Conservation (phyloP, 2,329 filamentous ascomycete genomes). For the Colletotrichum sp. region DNA sequence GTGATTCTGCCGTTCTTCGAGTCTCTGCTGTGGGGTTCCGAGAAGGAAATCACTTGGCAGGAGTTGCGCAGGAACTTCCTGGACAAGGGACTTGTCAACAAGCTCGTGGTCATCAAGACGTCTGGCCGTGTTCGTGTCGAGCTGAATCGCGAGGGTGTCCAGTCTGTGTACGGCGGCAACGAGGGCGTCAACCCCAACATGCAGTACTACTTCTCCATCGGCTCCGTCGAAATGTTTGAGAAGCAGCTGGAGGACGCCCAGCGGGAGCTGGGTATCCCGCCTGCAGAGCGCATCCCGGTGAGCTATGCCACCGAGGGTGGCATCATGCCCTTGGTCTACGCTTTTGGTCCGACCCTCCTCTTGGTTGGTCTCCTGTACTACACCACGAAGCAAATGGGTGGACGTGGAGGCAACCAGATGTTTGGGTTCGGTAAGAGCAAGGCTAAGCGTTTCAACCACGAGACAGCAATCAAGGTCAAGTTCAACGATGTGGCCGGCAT, state of each 20-base stretch:
- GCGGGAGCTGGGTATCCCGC: slow-evolving; percentile 83
- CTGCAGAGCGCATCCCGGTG: slow-evolving; percentile 89
- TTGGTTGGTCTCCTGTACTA: slow-evolving; percentile 85
- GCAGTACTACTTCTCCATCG: slow-evolving; percentile 93
- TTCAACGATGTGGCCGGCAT: slow-evolving; percentile 96
- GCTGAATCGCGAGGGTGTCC: slow-evolving; percentile 76
- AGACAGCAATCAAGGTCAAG: slow-evolving; percentile 95
- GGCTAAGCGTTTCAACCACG: slow-evolving; percentile 97
- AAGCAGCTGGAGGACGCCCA: slow-evolving; percentile 87
- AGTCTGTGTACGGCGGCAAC: slow-evolving; percentile 75
- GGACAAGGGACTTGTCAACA: slow-evolving; percentile 95
- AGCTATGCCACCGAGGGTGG: slow-evolving; percentile 82
- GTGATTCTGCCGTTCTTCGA: slow-evolving; percentile 47
- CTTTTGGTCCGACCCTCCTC: slow-evolving; percentile 85
- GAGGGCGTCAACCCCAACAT: slow-evolving; percentile 70
- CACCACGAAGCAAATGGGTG: slow-evolving; percentile 76
- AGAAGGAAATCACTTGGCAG: slow-evolving; percentile 92
- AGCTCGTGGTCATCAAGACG: slow-evolving; percentile 80
- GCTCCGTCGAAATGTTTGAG: slow-evolving; percentile 93
- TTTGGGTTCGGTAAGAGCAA: slow-evolving; percentile 97
- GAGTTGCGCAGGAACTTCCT: slow-evolving; percentile 93
- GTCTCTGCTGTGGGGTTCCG: slow-evolving; percentile 43
- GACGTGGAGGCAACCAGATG: slow-evolving; percentile 76
- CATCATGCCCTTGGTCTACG: slow-evolving; percentile 73
- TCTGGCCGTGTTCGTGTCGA: slow-evolving; percentile 74